These are phyloP conservation scores for Peniophora sp. DNA, from an alignment of 1,284 basidiomycete species.

Conservation along the genomic window DNA sequence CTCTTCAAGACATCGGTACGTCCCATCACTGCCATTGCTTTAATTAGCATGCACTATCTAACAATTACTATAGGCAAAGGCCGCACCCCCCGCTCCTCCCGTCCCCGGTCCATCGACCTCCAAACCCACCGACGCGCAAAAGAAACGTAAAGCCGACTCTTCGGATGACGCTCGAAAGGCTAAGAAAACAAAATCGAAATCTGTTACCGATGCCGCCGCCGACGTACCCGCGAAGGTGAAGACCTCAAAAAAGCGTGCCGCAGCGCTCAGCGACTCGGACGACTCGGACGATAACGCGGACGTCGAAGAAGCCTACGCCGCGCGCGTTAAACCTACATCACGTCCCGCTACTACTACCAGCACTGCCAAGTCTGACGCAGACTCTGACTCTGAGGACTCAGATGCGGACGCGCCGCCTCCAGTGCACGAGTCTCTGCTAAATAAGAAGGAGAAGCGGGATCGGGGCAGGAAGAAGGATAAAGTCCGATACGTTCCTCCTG, in stretches of 20 bases:
- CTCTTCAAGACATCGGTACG: conserved; percentile 22
- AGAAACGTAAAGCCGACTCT: not conserved
- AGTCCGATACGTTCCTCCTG: conserved; percentile 43
- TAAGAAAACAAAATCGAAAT: not conserved
- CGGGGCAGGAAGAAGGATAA: conserved; percentile 16
- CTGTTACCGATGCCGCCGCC: conserved; percentile 5
- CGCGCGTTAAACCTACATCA: conserved; percentile 4
- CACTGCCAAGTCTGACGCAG: not conserved
- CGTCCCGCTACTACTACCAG: not conserved
- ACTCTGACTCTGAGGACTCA: conserved; percentile 15
- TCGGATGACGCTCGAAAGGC: conserved; percentile 5
- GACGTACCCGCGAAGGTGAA: conserved; percentile 5
- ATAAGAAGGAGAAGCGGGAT: conserved; percentile 14
- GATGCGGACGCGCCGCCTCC: conserved; percentile 31
- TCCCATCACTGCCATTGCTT: not conserved
- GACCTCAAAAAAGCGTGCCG: conserved; percentile 7
- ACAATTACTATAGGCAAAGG: not conserved
- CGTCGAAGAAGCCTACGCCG: conserved; percentile 11
- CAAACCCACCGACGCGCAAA: not conserved
- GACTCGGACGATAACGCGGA: conserved; percentile 5
- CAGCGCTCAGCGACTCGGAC: not conserved
- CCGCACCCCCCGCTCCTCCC: not conserved
- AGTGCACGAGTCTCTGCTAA: conserved; percentile 35
- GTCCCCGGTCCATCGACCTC: not conserved
- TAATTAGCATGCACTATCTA: not conserved